phyloP scores from a whole-genome alignment of 805 yeast genomes.

The Nakazawaea ernobii region DNA sequence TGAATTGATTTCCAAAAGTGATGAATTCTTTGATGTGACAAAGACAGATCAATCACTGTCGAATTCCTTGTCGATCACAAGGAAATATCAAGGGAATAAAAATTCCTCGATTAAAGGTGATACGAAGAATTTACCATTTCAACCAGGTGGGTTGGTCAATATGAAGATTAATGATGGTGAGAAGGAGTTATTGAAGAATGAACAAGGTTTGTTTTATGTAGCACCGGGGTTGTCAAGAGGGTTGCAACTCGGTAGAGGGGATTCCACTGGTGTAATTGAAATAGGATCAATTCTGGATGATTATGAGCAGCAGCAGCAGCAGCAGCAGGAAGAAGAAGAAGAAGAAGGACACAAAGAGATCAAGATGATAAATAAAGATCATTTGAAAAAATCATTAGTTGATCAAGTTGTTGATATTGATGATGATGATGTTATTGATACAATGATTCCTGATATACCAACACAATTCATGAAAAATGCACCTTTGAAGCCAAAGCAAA shows the following conservation, averaged over 20 bases:
- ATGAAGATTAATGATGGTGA: constrained; percentile 27
- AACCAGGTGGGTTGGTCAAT: constrained; percentile 72
- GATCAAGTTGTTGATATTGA: constrained; percentile 28
- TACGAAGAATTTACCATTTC: constrained; percentile 76
- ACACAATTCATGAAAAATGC: constrained; percentile 12
- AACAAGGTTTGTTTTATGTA: constrained; percentile 69
- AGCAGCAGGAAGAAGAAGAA: not conserved
- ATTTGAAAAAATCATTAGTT: constrained; percentile 24
- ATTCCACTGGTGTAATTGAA: no score
- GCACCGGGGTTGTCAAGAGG: constrained; percentile 86
- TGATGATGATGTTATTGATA: constrained; percentile 40
- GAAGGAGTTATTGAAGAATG: constrained; percentile 54
- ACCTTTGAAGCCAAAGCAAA: constrained; percentile 26
- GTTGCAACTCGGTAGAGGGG: constrained; percentile 32
- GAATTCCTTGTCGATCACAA: constrained; percentile 65
- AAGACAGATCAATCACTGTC: constrained; percentile 49
- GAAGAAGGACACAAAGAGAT: not conserved
- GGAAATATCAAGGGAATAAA: constrained; percentile 59
- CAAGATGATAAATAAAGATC: constrained; percentile 15
- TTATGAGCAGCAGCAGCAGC: not conserved
- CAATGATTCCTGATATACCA: constrained; percentile 12
- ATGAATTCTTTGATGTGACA: constrained; percentile 53
- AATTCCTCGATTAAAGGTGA: constrained; percentile 58
- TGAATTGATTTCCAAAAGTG: constrained; percentile 59
- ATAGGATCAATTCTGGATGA: constrained; percentile 6